phyloP scores from a whole-genome alignment of 441 rosid genomes.

The Flueggea neowawraea region DNA sequence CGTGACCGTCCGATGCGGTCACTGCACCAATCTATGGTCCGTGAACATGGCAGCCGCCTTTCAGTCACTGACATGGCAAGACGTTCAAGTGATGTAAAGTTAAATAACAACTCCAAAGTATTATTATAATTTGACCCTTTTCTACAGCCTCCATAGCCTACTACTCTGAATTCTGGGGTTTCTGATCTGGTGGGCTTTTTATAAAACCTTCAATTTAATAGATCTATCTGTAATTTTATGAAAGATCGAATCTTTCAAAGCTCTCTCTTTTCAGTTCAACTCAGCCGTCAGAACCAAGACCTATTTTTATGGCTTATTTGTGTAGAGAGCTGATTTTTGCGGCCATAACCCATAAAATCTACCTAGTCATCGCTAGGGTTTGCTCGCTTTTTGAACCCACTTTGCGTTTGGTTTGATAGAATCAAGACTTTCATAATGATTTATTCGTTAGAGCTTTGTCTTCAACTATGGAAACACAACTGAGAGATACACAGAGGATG shows the following conservation, averaged over 20 bases:
- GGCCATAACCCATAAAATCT: slow-evolving; percentile 21
- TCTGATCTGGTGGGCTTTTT: not conserved
- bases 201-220: not conserved
- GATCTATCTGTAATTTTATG: not conserved
- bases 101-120: not conserved
- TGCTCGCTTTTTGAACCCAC: slow-evolving; percentile 14
- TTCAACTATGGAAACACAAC: not conserved
- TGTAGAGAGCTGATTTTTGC: slow-evolving; percentile 32
- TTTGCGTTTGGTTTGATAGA: not conserved
- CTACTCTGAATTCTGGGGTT: slow-evolving; percentile 6
- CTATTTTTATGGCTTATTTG: slow-evolving; percentile 16
- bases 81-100: slow-evolving; percentile 51
- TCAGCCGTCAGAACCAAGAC: slow-evolving; percentile 35
- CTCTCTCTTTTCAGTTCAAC: not conserved
- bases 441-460: not conserved
- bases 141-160: not conserved
- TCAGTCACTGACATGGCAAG: slow-evolving; percentile 81
- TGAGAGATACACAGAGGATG: not conserved
- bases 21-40: slow-evolving; percentile 92
- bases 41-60: slow-evolving; percentile 95
- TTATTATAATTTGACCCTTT: not conserved
- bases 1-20: slow-evolving; percentile 97
- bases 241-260: slow-evolving; percentile 20
- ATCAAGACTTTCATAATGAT: not conserved
- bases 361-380: slow-evolving; percentile 15